These are phyloP conservation scores for Leptoxyphium fumago DNA, from an alignment of 2,329 filamentous ascomycete genomes.

Conservation along the genomic window DNA sequence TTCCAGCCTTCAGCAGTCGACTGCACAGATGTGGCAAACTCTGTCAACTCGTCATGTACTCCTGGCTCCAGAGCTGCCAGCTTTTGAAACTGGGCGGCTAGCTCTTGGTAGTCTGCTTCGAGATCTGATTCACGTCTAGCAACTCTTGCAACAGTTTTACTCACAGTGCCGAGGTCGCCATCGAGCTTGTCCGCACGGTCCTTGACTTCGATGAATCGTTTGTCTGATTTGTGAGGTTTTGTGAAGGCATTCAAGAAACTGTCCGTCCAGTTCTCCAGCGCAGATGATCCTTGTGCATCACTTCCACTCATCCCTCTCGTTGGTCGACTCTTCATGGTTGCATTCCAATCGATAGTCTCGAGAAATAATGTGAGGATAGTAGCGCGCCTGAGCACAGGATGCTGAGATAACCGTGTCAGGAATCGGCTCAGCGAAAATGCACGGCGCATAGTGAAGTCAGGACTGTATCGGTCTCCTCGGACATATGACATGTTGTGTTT, in stretches of 20 bases:
- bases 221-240: constrained; percentile 89
- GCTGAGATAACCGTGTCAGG: constrained; percentile 68
- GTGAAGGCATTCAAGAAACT: constrained; percentile 95
- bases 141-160: constrained; percentile 88
- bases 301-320: constrained; percentile 40
- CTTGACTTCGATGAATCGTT: constrained; percentile 83
- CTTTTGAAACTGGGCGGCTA: constrained; percentile 89
- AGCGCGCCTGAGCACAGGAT: constrained; percentile 75
- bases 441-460: constrained; percentile 79
- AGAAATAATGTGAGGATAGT: constrained; percentile 77
- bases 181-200: constrained; percentile 89
- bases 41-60: constrained; percentile 66
- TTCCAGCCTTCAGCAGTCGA: constrained; percentile 67
- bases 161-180: constrained; percentile 81
- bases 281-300: constrained; percentile 40
- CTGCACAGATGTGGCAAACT: constrained; percentile 75
- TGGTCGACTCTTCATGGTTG: constrained; percentile 72
- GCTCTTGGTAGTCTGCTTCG: constrained; percentile 73
- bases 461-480: constrained; percentile 82
- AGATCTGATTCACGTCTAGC: constrained; percentile 77
- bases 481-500: constrained; percentile 99
- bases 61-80: constrained; percentile 80
- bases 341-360: constrained; percentile 91
- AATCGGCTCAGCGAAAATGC: constrained; percentile 88
- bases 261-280: constrained; percentile 91